A percentile compares a stretch with the other conserved stretches of the same genome.
phyloP scores from a whole-genome alignment of 2,329 filamentous ascomycete species.

The Sodiomyces alkalinus region DNA sequence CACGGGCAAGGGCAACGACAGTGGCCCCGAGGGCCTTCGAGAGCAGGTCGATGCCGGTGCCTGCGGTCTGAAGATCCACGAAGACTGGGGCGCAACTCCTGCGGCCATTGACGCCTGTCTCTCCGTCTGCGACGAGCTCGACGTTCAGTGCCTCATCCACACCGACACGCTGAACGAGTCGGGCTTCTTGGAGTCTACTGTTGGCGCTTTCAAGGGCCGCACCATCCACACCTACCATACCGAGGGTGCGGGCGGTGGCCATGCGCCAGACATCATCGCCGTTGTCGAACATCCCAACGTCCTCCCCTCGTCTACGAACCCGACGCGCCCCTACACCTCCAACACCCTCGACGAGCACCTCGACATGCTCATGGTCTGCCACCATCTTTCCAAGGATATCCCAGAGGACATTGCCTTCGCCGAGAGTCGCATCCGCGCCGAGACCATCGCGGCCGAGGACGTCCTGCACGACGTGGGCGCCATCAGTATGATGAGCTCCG shows the following conservation, averaged over 20 bases:
- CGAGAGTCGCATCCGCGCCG: conserved; percentile 82
- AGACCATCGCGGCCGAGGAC: conserved; percentile 94
- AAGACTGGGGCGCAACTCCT: conserved; percentile 90
- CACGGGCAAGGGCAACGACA: conserved; percentile 89
- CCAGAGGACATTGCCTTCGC: conserved; percentile 93
- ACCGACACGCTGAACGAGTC: conserved; percentile 95
- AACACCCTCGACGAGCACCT: conserved; percentile 95
- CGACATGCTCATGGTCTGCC: conserved; percentile 98
- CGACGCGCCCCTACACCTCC: conserved; percentile 74
- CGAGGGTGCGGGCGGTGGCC: conserved; percentile 85
- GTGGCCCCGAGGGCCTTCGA: conserved; percentile 49
- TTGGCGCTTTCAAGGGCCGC: conserved; percentile 69
- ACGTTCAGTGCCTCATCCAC: conserved; percentile 88
- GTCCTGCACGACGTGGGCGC: conserved; percentile 89
- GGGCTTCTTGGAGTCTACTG: conserved; percentile 88
- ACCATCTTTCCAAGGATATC: conserved; percentile 83
- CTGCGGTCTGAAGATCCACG: conserved; percentile 84
- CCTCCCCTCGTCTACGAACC: conserved; percentile 81
- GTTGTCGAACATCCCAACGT: conserved; percentile 85
- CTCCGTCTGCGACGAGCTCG: conserved; percentile 72
- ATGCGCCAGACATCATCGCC: conserved; percentile 90
- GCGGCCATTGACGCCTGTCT: conserved; percentile 83
- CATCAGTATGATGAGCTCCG: conserved; percentile 94
- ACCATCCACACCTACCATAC: conserved; percentile 96
- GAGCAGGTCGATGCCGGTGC: conserved; percentile 75